These are phyloP conservation scores for Albifimbria verrucaria DNA, from an alignment of 2,329 filamentous ascomycete species.

Conservation along the genomic window DNA sequence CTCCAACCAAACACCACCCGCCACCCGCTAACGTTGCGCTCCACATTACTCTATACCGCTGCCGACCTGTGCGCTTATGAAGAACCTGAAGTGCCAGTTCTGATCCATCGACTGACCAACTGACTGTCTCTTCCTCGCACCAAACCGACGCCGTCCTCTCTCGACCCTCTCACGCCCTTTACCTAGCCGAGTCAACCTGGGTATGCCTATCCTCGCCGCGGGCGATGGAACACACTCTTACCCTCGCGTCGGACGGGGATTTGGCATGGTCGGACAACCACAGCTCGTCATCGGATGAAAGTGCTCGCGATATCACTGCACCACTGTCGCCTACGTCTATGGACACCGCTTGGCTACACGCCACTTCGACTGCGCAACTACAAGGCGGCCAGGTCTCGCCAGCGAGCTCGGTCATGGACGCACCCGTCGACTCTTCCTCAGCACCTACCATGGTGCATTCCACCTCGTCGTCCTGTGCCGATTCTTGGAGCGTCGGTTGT, in stretches of 20 bases:
- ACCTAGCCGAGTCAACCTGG: conserved; percentile 8
- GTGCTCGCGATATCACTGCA: conserved; percentile 20
- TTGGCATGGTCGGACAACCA: conserved; percentile 43
- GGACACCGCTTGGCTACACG: conserved; percentile 24
- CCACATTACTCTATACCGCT: not conserved
- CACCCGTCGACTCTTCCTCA: conserved; percentile 33
- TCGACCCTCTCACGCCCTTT: not conserved
- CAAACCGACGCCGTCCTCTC: not conserved
- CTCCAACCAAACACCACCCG: not conserved
- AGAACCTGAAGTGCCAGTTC: not conserved
- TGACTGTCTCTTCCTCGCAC: not conserved
- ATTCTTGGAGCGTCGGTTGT: conserved; percentile 41
- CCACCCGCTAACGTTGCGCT: not conserved
- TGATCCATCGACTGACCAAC: not conserved
- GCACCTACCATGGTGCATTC: conserved; percentile 42
- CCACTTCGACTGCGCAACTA: conserved; percentile 22
- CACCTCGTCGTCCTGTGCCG: conserved; percentile 42
- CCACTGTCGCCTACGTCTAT: conserved; percentile 29
- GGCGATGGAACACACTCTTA: conserved; percentile 45
- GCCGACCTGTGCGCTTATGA: not conserved
- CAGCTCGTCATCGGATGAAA: conserved; percentile 43
- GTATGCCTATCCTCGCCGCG: conserved; percentile 41
- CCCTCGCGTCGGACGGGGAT: conserved; percentile 38
- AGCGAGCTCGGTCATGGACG: conserved; percentile 48
- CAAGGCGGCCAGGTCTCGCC: conserved; percentile 51